Evolutionary conservation across 2,329 filamentous ascomycete species (phyloP).

Genomic region (Aureobasidium uvarum): DNA sequence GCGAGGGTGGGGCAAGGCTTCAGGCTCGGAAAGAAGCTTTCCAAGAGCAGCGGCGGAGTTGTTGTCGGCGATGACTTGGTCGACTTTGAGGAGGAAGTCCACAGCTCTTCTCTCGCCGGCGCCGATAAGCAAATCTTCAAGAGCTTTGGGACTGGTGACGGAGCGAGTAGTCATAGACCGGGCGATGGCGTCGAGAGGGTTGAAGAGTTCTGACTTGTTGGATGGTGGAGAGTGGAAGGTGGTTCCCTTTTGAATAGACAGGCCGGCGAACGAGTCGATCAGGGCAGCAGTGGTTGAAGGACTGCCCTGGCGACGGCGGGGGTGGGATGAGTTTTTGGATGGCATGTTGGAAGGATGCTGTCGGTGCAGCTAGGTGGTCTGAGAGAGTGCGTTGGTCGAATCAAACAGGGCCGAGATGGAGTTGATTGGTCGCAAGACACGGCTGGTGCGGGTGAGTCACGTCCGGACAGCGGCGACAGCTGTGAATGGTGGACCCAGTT

Average conservation of each 20-base stretch:
- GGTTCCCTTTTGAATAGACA: constrained; percentile 50
- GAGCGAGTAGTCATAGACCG: constrained; percentile 49
- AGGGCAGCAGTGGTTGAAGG: constrained; percentile 45
- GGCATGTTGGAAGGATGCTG: constrained; percentile 16
- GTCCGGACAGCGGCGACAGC: neutral
- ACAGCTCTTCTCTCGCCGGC: constrained; percentile 47
- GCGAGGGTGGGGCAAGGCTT: constrained; percentile 50
- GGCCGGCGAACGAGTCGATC: constrained; percentile 49
- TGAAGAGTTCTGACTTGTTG: constrained; percentile 42
- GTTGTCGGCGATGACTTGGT: constrained; percentile 43
- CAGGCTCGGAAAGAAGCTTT: constrained; percentile 49
- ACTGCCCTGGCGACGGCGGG: constrained; percentile 25
- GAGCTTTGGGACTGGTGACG: constrained; percentile 49
- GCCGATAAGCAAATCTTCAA: constrained; percentile 50
- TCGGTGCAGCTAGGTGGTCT: constrained; percentile 7
- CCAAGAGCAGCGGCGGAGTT: constrained; percentile 39
- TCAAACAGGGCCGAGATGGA: neutral
- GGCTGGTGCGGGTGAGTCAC: constrained; percentile 16
- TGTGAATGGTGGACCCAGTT: constrained; percentile 14
- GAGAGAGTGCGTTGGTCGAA: constrained; percentile 8
- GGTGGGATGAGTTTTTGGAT: constrained; percentile 20
- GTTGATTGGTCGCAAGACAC: constrained; percentile 20
- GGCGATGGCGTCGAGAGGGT: constrained; percentile 35
- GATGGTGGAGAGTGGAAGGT: constrained; percentile 51
- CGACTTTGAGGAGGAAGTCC: constrained; percentile 47